A percentile compares a stretch with the other conserved stretches of the same genome.
These are phyloP conservation scores for Hypomyces perniciosus DNA, from an alignment of 2,329 filamentous ascomycete species.

Conservation along the genomic window DNA sequence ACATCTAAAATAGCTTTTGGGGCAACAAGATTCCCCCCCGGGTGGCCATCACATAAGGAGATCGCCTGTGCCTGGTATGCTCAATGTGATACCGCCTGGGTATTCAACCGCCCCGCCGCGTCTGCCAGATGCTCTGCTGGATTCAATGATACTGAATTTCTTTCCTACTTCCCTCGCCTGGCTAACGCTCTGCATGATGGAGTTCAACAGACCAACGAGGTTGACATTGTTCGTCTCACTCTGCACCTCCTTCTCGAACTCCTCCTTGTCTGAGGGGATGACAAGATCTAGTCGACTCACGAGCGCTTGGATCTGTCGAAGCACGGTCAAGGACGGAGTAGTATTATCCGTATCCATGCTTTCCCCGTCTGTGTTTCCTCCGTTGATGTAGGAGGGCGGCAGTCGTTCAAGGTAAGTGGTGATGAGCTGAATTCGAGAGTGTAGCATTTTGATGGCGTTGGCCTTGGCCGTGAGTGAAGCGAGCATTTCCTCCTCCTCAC, in stretches of 20 bases:
- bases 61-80: conserved; percentile 24
- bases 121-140: conserved; percentile 19
- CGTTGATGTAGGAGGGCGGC: conserved; percentile 57
- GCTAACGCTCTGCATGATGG: conserved; percentile 66
- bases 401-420: conserved; percentile 70
- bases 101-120: conserved; percentile 18
- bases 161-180: conserved; percentile 67
- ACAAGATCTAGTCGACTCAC: conserved; percentile 78
- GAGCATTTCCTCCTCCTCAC: conserved; percentile 57
- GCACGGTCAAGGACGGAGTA: conserved; percentile 60
- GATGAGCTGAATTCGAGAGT: conserved; percentile 67
- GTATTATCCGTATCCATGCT: conserved; percentile 32
- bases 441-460: conserved; percentile 91
- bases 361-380: conserved; percentile 32
- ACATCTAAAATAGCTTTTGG: neutral
- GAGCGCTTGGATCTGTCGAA: conserved; percentile 83
- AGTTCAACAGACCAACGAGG: conserved; percentile 68
- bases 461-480: conserved; percentile 73
- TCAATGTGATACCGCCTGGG: conserved; percentile 19
- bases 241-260: conserved; percentile 64
- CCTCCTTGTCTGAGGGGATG: conserved; percentile 59
- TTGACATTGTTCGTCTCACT: conserved; percentile 80
- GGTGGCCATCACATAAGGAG: conserved; percentile 22
- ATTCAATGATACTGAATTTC: conserved; percentile 61
- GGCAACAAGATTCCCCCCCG: neutral